Percentiles rank a stretch among this genome's conserved stretches.
These are phyloP conservation scores for Sutorius australiensis DNA, from an alignment of 768 basidiomycete species.

Conservation along the genomic window DNA sequence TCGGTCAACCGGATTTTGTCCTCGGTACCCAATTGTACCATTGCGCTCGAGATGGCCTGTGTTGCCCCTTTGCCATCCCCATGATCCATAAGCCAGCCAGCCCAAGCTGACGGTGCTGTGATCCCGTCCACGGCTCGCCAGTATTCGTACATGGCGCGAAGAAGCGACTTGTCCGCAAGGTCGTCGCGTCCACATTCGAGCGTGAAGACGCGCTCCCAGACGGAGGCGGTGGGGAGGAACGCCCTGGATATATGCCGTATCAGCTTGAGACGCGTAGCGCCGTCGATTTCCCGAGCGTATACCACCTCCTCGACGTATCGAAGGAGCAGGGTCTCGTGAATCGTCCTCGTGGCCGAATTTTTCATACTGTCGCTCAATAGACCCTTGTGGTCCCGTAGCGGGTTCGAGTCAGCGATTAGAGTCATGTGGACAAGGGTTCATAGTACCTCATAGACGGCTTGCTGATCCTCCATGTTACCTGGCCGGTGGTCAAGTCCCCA, in stretches of 20 bases:
- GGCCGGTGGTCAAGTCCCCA: slow-evolving; percentile 44
- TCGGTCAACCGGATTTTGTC: slow-evolving; percentile 34
- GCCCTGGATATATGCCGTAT: slow-evolving; percentile 40
- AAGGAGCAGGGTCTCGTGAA: slow-evolving; percentile 48
- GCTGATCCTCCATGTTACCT: slow-evolving; percentile 15
- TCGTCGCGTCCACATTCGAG: slow-evolving; percentile 22
- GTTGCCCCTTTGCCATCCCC: slow-evolving; percentile 42
- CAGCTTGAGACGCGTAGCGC: slow-evolving; percentile 19
- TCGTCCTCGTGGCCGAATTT: slow-evolving; percentile 32
- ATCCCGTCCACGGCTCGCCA: slow-evolving; percentile 41
- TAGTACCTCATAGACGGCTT: slow-evolving; percentile 35
- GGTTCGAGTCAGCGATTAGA: not conserved
- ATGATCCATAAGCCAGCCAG: slow-evolving; percentile 41
- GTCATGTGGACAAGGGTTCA: not conserved
- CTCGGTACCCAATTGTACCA: slow-evolving; percentile 23
- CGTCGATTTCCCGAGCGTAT: slow-evolving; percentile 17
- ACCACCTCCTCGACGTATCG: slow-evolving; percentile 39
- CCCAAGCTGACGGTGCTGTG: slow-evolving; percentile 43
- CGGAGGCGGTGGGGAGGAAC: slow-evolving; percentile 41
- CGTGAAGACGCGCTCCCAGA: slow-evolving; percentile 44
- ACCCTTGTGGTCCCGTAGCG: slow-evolving; percentile 28
- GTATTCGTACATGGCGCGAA: slow-evolving; percentile 34
- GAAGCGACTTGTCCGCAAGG: slow-evolving; percentile 16
- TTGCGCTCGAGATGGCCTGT: slow-evolving; percentile 33
- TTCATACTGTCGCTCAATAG: slow-evolving; percentile 47